Percentiles rank a stretch among this genome's conserved stretches.
These are phyloP conservation scores for Trypethelium eluteriae DNA, from an alignment of 495 filamentous ascomycete genomes.

Conservation along the genomic window DNA sequence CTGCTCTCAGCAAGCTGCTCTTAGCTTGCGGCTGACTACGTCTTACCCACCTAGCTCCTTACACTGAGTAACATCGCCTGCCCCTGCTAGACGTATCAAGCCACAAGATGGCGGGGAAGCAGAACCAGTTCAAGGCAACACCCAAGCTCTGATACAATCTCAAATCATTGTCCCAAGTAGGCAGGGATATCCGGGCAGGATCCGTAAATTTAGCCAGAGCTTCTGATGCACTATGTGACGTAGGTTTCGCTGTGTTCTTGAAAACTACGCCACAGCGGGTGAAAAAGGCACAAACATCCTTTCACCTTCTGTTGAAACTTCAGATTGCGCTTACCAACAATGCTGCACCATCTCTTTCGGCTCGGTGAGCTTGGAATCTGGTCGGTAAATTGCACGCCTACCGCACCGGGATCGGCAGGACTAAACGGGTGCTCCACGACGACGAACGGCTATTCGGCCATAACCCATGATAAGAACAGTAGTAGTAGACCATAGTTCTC, in stretches of 20 bases:
- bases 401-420: background rate
- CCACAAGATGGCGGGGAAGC: conserved; percentile 3
- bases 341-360: too few species aligned
- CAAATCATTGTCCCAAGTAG: too few species aligned
- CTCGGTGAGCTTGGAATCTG: background rate
- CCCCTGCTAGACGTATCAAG: background rate
- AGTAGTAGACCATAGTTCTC: too few species aligned
- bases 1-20: background rate
- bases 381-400: background rate
- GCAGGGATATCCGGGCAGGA: too few species aligned
- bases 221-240: background rate
- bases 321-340: too few species aligned
- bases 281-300: too few species aligned
- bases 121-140: background rate
- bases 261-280: too few species aligned
- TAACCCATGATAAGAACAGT: too few species aligned
- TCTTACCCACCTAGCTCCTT: background rate
- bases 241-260: too few species aligned
- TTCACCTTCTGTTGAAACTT: too few species aligned
- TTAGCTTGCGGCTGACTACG: conserved; percentile 4
- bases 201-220: too few species aligned
- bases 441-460: conserved; percentile 1
- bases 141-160: too few species aligned
- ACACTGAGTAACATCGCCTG: background rate
- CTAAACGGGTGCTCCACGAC: background rate